Evolutionary conservation across 352 stramenopile species (phyloP).

Genomic region (Phytophthora tentaculata): DNA sequence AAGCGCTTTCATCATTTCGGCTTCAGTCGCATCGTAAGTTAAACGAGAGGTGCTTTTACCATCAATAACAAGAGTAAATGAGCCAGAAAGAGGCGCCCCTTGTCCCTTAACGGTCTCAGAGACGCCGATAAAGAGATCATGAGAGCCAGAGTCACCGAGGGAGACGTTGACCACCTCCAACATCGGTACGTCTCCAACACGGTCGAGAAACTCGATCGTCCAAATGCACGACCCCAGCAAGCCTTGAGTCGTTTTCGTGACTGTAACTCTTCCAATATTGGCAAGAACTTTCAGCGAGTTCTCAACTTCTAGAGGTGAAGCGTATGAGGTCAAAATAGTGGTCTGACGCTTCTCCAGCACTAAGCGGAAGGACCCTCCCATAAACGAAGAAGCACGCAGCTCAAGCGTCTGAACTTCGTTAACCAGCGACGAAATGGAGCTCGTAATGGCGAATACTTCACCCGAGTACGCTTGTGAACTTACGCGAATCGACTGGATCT

Average conservation of each 20-base stretch:
- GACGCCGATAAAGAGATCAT: slow-evolving; percentile 49
- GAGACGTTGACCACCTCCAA: slow-evolving; percentile 51
- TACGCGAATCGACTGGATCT: slow-evolving; percentile 51
- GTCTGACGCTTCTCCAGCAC: slow-evolving; percentile 47
- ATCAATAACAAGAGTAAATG: slow-evolving; percentile 56
- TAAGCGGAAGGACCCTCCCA: slow-evolving; percentile 56
- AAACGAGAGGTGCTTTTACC: slow-evolving; percentile 23
- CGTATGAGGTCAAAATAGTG: slow-evolving; percentile 51
- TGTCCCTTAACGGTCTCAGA: slow-evolving; percentile 54
- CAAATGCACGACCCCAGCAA: slow-evolving; percentile 55
- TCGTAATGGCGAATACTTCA: slow-evolving; percentile 46
- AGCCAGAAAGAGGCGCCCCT: slow-evolving; percentile 46
- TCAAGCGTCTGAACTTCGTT: slow-evolving; percentile 54
- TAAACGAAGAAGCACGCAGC: slow-evolving; percentile 48
- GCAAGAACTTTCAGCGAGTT: slow-evolving; percentile 53
- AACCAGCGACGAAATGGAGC: slow-evolving; percentile 34
- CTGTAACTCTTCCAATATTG: slow-evolving; percentile 41
- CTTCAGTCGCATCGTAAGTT: slow-evolving; percentile 45
- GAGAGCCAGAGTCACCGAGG: slow-evolving; percentile 50
- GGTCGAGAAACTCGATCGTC: slow-evolving; percentile 63
- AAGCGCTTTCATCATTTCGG: slow-evolving; percentile 31
- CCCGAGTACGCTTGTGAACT: slow-evolving; percentile 45
- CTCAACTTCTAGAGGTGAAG: slow-evolving; percentile 50
- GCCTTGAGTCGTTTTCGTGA: slow-evolving; percentile 41
- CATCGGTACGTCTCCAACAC: slow-evolving; percentile 56